Conservation (phyloP, 2,329 filamentous ascomycete genomes). For the Scedosporium minutisporum region DNA sequence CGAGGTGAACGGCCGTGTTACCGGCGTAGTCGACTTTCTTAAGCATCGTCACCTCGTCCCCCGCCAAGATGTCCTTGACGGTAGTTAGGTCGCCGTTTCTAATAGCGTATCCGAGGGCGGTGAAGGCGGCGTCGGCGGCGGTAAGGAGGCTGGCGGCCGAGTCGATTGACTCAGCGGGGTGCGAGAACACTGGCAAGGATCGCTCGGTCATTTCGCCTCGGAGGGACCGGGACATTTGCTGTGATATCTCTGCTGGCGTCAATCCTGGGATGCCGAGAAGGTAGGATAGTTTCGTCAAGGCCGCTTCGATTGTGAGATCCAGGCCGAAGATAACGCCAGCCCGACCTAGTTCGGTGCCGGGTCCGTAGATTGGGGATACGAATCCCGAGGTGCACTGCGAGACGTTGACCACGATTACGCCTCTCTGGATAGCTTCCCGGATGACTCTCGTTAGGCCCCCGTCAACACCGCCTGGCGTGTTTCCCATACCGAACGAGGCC, state of each 20-base stretch:
- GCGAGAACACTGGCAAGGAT: conserved; percentile 62
- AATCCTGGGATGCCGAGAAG: conserved; percentile 60
- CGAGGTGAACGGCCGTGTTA: conserved; percentile 59
- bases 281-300: conserved; percentile 83
- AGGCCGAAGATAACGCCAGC: conserved; percentile 84
- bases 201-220: conserved; percentile 80
- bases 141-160: conserved; percentile 33
- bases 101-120: conserved; percentile 72
- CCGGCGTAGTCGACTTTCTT: conserved; percentile 73
- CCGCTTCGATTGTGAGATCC: conserved; percentile 83
- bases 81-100: conserved; percentile 57
- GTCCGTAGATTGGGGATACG: conserved; percentile 69
- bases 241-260: conserved; percentile 55
- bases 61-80: conserved; percentile 57
- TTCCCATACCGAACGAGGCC: conserved; percentile 89
- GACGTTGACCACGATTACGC: conserved; percentile 81
- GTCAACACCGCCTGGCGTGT: conserved; percentile 74
- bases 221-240: conserved; percentile 63
- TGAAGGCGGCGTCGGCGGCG: conserved; percentile 54
- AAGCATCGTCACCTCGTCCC: conserved; percentile 56
- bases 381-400: conserved; percentile 78
- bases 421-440: conserved; percentile 64
- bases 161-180: conserved; percentile 50
- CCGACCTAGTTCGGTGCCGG: conserved; percentile 65
- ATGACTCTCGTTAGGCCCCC: conserved; percentile 72